Evolutionary conservation across 140 eudicot species (phyloP), one percentile per base, ranked within the genome.

Genomic region (Stevia rebaudiana): DNA sequence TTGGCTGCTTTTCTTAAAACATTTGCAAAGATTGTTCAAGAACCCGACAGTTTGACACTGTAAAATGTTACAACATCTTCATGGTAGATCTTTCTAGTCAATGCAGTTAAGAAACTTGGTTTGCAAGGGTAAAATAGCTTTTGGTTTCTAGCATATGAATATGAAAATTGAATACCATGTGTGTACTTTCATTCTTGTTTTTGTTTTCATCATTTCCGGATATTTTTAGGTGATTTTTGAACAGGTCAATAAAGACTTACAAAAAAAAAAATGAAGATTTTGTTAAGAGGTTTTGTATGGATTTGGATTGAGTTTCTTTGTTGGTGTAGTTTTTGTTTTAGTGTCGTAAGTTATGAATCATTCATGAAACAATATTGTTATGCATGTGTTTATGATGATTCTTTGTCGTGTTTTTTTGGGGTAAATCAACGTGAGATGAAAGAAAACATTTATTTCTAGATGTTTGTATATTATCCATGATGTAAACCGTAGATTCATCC

Each of bases 1-100:
- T 77, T 91, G 82, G 96, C 98, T 58, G 95, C 83, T 40, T 91
- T 91, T 88, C 95, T 91, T 65, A 81, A 91, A 50, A 90, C 95
- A 58, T 90, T 90, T 73, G 71, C 97, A 65, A 86, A 84, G 83
- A 86, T 90, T 62, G 63, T 87, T 74, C 83, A 79, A 79, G 78
- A 82, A 72, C 96, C 98, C 2, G 96, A 87, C 41, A 82, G 82
- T 81, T 74, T 91, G 76, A 91, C 96, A 33, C 35, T 91, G 87
- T 91, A 79, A 84, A 82, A 50, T 76, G 68, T 44, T 35, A 37
- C 58, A 22, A 46, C 50, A 35, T 17, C 61, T 12, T 57, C 69
- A 68, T 60, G 43, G 30, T 39, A 39, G 44, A 64, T 63, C 58
- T 10, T 41, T 41, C 42, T 63, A 47, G 48, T 41, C 60, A 62